Base-by-base conservation (phyloP, 129 eudicot genomes). In the Helianthus tuberosus region DNA sequence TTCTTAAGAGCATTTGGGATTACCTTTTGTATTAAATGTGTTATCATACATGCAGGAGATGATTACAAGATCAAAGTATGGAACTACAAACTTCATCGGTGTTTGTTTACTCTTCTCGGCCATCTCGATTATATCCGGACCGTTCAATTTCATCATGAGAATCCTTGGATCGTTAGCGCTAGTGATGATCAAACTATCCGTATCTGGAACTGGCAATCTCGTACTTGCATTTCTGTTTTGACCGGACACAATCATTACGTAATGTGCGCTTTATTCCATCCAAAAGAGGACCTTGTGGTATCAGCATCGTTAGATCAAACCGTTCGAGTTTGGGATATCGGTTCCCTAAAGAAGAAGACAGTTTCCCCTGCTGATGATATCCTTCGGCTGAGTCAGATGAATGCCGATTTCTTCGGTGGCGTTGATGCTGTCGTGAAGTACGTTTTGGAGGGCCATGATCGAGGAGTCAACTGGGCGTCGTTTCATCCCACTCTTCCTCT, bases 171-270 rank as follows among this genome's bases (percentile, higher is more conserved):
- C 48, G 96, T 90, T 51, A 90, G 96, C 79, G 93, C 96, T 10
- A 90, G 96, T 85, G 96, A 90, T 85, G 96, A 90, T 69, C 96
- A 90, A 77, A 90, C 96, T 32, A 90, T 90, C 27, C 79, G 96
- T 64, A 90, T 90, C 71, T 90, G 96, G 96, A 90, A 90, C 57
- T 90, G 96, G 96, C 96, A 90, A 20, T 90, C 96, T 10, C 91
- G 96, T 53, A 87, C 93, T 52, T 90, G 96, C 80, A 85, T 90
- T 38, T 90, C 96, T 50, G 96, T 90, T 59, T 81, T 90, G 64
- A 90, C 96, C 0, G 96, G 96, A 54, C 96, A 90, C 82, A 90
- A 90, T 79, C 96, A 90, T 67, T 90, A 90, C 80, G 96, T 90
- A 38, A 90, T 90, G 96, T 90, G 96, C 77, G 96, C 96, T 58